phyloP scores from a whole-genome alignment of 2,329 filamentous ascomycete species.

The Clonostachys byssicola region DNA sequence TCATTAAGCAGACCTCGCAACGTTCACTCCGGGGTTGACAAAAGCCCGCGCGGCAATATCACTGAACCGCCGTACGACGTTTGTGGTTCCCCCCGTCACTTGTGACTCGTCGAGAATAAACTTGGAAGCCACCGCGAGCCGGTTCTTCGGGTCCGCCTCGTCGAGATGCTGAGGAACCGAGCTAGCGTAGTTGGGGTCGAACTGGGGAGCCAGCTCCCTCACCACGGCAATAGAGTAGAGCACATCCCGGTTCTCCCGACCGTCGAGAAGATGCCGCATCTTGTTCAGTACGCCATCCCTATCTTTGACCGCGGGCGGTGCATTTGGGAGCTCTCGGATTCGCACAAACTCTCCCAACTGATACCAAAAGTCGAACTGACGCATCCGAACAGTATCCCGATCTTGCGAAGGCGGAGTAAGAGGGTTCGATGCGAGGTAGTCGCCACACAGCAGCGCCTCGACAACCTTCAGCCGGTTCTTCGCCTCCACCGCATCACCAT shows the following conservation, averaged over 20 bases:
- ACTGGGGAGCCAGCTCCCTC: slow-evolving; percentile 58
- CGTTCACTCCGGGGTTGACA: slow-evolving; percentile 38
- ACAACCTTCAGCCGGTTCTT: slow-evolving; percentile 70
- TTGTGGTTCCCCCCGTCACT: slow-evolving; percentile 65
- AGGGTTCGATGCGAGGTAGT: slow-evolving; percentile 56
- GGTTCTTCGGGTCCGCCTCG: slow-evolving; percentile 63
- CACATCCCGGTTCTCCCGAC: slow-evolving; percentile 82
- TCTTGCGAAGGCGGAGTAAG: slow-evolving; percentile 44
- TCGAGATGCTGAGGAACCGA: slow-evolving; percentile 56
- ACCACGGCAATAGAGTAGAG: slow-evolving; percentile 85
- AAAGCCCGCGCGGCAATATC: slow-evolving; percentile 54
- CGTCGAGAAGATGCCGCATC: slow-evolving; percentile 69
- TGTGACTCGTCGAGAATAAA: slow-evolving; percentile 64
- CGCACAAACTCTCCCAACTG: slow-evolving; percentile 64
- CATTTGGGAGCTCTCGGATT: slow-evolving; percentile 40
- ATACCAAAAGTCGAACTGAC: slow-evolving; percentile 80
- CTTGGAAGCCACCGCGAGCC: slow-evolving; percentile 64
- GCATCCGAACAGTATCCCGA: slow-evolving; percentile 47
- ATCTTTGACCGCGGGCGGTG: slow-evolving; percentile 34
- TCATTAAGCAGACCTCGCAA: slow-evolving; percentile 16
- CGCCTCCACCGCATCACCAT: slow-evolving; percentile 59
- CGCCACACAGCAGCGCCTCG: slow-evolving; percentile 72
- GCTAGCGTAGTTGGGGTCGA: slow-evolving; percentile 46
- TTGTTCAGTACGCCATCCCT: slow-evolving; percentile 62
- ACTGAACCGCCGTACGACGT: slow-evolving; percentile 66